These are phyloP conservation scores for Kwoniella pini DNA, from an alignment of 768 basidiomycete species.

Conservation along the genomic window DNA sequence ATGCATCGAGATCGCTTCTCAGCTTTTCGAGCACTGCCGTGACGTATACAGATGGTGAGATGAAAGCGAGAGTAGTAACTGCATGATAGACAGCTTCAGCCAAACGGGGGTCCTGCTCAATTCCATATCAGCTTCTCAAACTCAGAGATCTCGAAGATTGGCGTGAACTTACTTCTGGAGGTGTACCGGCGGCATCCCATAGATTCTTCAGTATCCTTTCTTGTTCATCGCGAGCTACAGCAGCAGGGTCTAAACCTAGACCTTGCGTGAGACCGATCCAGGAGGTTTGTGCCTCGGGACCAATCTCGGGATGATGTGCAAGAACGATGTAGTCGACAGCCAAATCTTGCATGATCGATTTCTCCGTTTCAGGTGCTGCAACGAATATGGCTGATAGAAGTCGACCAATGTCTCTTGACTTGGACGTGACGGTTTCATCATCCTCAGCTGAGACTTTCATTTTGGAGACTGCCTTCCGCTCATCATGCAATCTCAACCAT, in stretches of 20 bases:
- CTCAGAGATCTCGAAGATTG: not conserved
- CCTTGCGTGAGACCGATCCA: constrained; percentile 85
- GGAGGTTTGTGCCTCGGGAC: constrained; percentile 60
- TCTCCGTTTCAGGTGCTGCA: constrained; percentile 7
- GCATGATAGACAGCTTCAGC: constrained; percentile 69
- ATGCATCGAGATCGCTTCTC: constrained; percentile 65
- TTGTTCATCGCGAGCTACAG: constrained; percentile 57
- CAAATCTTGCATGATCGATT: constrained; percentile 54
- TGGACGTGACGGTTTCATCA: constrained; percentile 60
- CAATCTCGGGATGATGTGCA: constrained; percentile 67
- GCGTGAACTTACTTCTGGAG: constrained; percentile 31
- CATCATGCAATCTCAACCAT: constrained; percentile 41
- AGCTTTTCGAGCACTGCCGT: constrained; percentile 72
- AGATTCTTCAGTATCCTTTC: constrained; percentile 36
- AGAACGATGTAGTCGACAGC: constrained; percentile 64
- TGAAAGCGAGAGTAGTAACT: constrained; percentile 73
- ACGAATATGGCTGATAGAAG: constrained; percentile 35
- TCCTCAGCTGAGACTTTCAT: constrained; percentile 55
- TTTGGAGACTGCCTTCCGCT: constrained; percentile 33
- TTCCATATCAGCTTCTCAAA: constrained; percentile 13
- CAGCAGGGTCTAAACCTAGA: constrained; percentile 67
- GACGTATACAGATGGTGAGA: constrained; percentile 69
- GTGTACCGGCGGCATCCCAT: constrained; percentile 33
- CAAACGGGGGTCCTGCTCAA: constrained; percentile 34
- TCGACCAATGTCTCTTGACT: constrained; percentile 48